These are phyloP conservation scores for Dimocarpus longan DNA, from an alignment of 345 rosid species.

Conservation along the genomic window DNA sequence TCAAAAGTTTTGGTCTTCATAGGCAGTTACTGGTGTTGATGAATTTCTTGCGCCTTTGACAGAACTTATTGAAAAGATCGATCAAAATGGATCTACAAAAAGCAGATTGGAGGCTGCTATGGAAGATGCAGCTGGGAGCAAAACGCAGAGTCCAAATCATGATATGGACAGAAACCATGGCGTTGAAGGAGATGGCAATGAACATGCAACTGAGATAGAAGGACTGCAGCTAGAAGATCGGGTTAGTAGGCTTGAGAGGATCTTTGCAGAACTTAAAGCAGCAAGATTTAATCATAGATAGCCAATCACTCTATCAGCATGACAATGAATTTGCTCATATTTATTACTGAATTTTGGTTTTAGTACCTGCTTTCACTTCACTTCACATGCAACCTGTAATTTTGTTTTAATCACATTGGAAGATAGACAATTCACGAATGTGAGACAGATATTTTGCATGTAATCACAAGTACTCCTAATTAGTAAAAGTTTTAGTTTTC, in stretches of 20 bases:
- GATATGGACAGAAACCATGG: neutral
- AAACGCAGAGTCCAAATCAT: neutral
- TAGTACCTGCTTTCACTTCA: neutral
- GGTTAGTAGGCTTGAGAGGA: neutral
- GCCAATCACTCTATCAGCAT: neutral
- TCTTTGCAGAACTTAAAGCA: neutral
- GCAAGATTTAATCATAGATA: neutral
- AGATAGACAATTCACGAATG: neutral
- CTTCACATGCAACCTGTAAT: neutral
- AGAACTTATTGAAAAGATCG: neutral
- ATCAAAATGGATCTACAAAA: neutral
- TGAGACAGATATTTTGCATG: neutral
- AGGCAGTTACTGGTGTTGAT: neutral
- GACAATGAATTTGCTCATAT: neutral
- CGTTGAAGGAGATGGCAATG: neutral
- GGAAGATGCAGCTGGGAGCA: constrained; percentile 9
- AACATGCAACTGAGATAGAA: neutral
- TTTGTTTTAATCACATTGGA: neutral
- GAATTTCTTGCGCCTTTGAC: neutral
- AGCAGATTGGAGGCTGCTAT: neutral
- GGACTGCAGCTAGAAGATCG: neutral
- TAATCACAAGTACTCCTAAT: too few species aligned
- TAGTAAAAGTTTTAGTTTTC: neutral
- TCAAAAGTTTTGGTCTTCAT: neutral
- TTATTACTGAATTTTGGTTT: neutral